Base-by-base conservation (phyloP, 106 monocot species). In the Dendrobium officinale region DNA sequence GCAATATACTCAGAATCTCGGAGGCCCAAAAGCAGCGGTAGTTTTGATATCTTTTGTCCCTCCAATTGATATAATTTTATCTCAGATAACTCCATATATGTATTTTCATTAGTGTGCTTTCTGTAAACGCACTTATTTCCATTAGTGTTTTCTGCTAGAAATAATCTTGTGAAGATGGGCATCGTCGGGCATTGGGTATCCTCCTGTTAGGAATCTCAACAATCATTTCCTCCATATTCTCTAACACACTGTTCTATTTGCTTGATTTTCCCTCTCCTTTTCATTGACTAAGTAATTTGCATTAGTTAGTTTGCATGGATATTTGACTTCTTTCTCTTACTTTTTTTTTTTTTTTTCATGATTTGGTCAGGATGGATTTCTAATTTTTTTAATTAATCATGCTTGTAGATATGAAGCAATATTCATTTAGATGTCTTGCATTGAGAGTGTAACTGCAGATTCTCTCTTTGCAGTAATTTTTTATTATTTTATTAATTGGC, bases 1-100 rank as follows among this genome's bases (percentile, higher is more conserved):
- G 90, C 81, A 48, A 83, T 88, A 83, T 92, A 82, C 51, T n/a
- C 86, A 9, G n/a, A 82, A 77, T 88, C 91, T 42, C 76, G 83
- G 41, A 73, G 27, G n/a, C 85, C 49, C 1, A 95, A 95, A 73
- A 92, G 95, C 83, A 81, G 85, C 79, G 95, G 95, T 95, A 84
- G 78, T 67, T 77, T 80, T 48, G 5, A 37, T 61, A 29, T 37
- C 37, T 4, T 70, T 70, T 70, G 33, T 37, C 67, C 33, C 20
- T 74, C 20, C 6, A 42, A 43, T 74, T 74, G 43, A 16, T 43
- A 74, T 19, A 74, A 61, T 20, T 43, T 74, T 42, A 74, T 74
- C 9, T 17, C 4, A 41, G 74, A 18, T 43, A 42, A 19, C 5
- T 2, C n/a, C n/a, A 5, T 2, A 18, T 42, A 18, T 42, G 6